Evolutionary conservation across 148 eudicot genomes (phyloP).

Genomic region (Cornus controversa): DNA sequence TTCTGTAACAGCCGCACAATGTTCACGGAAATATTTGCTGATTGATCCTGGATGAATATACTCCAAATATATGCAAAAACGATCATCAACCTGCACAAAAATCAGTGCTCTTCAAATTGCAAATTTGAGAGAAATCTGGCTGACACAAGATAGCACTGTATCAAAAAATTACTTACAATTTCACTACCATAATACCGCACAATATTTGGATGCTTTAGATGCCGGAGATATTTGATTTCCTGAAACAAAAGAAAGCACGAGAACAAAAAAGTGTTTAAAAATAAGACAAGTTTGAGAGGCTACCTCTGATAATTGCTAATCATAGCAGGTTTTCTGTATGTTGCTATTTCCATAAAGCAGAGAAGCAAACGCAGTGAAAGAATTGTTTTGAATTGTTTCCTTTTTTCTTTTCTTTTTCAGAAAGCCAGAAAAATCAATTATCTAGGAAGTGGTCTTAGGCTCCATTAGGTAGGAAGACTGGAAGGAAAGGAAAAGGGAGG

Average conservation of each 20-base stretch:
- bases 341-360: not conserved
- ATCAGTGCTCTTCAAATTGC: not conserved
- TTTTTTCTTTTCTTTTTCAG: not conserved
- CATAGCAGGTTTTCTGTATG: not conserved
- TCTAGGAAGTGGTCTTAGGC: not conserved
- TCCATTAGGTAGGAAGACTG: too few species aligned
- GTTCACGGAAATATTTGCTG: constrained; percentile 70
- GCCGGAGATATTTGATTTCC: constrained; percentile 84
- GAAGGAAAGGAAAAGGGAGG: not conserved
- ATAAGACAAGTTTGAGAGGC: not conserved
- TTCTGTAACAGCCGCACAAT: constrained; percentile 80
- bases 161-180: constrained; percentile 50
- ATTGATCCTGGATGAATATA: constrained; percentile 91
- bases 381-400: not conserved
- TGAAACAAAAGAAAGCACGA: constrained; percentile 26
- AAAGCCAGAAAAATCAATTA: not conserved
- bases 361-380: not conserved
- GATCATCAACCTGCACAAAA: constrained; percentile 63
- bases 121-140: not conserved
- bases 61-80: constrained; percentile 87
- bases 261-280: constrained; percentile 2
- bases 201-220: constrained; percentile 86
- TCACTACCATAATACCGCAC: constrained; percentile 88
- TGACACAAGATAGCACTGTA: constrained; percentile 1
- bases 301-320: not conserved